Evolutionary conservation across 2,329 filamentous ascomycete species (phyloP).

Genomic region (Cytospora piceae): DNA sequence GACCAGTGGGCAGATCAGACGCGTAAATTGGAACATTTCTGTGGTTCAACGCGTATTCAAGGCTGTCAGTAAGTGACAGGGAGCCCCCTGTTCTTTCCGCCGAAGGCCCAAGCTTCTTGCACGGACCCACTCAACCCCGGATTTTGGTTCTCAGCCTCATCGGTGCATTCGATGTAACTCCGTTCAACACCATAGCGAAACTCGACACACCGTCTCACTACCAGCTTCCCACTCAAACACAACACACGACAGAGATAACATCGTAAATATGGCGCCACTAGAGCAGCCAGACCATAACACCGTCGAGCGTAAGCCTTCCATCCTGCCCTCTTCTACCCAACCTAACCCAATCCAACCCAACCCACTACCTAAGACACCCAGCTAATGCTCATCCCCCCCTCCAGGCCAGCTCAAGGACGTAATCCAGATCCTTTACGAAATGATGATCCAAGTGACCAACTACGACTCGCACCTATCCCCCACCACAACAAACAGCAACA

Average conservation of each 20-base stretch:
- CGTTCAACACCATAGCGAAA: neutral
- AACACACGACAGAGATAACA: neutral
- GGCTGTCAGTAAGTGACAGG: neutral
- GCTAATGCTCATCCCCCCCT: neutral
- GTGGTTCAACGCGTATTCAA: neutral
- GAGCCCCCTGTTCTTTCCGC: neutral
- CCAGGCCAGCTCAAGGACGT: constrained; percentile 63
- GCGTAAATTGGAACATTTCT: neutral
- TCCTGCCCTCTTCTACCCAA: neutral
- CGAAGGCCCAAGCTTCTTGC: constrained; percentile 10
- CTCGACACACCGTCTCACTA: neutral
- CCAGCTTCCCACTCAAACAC: neutral
- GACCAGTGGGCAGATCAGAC: neutral
- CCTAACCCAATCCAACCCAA: neutral
- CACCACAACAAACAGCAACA: constrained; percentile 3
- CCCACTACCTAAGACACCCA: neutral
- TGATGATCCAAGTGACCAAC: constrained; percentile 65
- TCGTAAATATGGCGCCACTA: constrained; percentile 35
- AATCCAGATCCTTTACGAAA: constrained; percentile 66
- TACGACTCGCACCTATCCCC: constrained; percentile 58
- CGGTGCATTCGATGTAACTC: neutral
- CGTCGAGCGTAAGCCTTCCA: constrained; percentile 33
- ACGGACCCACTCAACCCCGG: constrained; percentile 15
- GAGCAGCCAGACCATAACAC: constrained; percentile 34
- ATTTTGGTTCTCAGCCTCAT: constrained; percentile 9